Evolutionary conservation across 176 grass and related monocot genomes (phyloP), one percentile per base, ranked within the genome.

Genomic region (Bothriochloa decipiens): DNA sequence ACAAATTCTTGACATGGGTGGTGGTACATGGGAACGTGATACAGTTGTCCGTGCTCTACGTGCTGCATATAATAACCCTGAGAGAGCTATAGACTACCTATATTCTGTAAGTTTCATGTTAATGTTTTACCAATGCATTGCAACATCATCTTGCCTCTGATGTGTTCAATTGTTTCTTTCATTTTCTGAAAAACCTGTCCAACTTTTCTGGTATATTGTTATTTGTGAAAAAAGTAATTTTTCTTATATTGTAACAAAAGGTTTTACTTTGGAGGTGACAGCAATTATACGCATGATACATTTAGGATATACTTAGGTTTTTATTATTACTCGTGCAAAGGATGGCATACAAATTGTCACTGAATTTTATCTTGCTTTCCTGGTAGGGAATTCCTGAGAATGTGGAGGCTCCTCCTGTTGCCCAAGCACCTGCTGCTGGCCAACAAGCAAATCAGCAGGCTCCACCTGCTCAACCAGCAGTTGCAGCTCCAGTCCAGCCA

Each of bases 61-160:
- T 78, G 97, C 97, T 77, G 97, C 97, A 65, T 99, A 85, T 85
- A 99, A 99, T 85, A 99, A 99, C 82, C 97, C 97, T 79, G 97
- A 99, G 76, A 88, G 97, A 74, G 97, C 97, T 61, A 91, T 99
- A 78, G 97, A 99, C 68, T 99, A 99, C 79, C 86, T 99, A 26
- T 99, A 99, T 78, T 94, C 97, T 76, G 97, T 96, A 84, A 94
- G 92, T 84, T 63, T 9, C 17, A 81, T 74, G 43, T 68, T 82
- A 88, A 18, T 9, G 33, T 76, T 60, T 67, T 46, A 33, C 11
- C 45, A 18, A 47, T 83, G 9, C 4, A 52, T 49, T 7, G 13
- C 61, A 70, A 64, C 78, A 75, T 79, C 36, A 32, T 33, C 73
- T 43, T 73, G 22, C 61, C 6, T 69, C 53, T 81, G 69, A 39